A percentile compares a stretch with the other conserved stretches of the same genome.
These are phyloP conservation scores for Rhododendron williamsianum DNA, from an alignment of 148 eudicot genomes.

Conservation along the genomic window DNA sequence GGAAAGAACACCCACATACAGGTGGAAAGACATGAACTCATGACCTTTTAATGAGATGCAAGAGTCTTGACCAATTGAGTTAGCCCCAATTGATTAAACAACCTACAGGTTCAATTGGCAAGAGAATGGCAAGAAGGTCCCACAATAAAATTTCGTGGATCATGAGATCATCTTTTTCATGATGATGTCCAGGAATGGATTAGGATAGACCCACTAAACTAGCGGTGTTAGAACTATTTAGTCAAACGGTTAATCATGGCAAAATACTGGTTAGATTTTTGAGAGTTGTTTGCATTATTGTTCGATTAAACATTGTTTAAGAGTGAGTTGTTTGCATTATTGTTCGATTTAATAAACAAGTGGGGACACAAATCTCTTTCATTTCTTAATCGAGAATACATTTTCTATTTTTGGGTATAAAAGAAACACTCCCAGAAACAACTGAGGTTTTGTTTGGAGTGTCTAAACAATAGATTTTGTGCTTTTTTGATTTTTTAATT, in stretches of 20 bases:
- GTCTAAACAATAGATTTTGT: background rate
- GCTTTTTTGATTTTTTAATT: too few species aligned
- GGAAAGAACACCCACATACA: too few species aligned
- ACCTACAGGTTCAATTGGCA: background rate
- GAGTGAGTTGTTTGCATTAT: background rate
- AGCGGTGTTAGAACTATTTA: background rate
- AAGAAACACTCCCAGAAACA: too few species aligned
- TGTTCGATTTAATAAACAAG: background rate
- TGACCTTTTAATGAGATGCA: too few species aligned
- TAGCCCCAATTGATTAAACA: too few species aligned
- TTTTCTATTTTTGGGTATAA: too few species aligned
- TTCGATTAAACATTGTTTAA: background rate
- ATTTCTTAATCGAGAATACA: background rate
- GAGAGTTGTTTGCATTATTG: too few species aligned
- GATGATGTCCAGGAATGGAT: background rate
- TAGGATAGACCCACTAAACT: background rate
- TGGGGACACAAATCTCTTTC: background rate
- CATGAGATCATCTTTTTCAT: background rate
- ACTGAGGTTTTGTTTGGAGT: background rate
- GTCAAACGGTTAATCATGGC: background rate
- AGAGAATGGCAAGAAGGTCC: background rate
- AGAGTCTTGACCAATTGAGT: fast-evolving
- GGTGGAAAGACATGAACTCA: too few species aligned
- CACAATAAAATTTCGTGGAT: background rate
- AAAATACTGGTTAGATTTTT: background rate